Conservation (phyloP, 768 basidiomycete genomes). For the Amanita jacksonii region DNA sequence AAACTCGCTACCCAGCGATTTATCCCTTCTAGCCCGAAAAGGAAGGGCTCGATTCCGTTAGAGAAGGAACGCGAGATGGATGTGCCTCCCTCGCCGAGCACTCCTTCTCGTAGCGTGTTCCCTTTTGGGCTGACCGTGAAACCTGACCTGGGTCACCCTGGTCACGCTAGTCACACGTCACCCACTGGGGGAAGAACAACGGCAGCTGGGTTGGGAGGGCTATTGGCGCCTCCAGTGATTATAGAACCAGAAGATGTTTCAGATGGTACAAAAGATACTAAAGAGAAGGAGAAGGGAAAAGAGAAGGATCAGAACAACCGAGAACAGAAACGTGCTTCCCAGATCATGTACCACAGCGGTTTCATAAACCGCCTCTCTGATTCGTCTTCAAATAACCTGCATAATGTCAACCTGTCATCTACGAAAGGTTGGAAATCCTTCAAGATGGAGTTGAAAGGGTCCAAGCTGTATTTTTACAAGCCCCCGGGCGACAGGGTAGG, state of each 20-base stretch:
- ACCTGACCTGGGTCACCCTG: not conserved
- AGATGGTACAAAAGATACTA: not conserved
- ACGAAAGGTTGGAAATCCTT: conserved; percentile 80
- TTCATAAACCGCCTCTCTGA: conserved; percentile 69
- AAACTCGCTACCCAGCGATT: conserved; percentile 52
- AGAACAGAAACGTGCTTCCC: conserved; percentile 56
- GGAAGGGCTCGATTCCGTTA: conserved; percentile 40
- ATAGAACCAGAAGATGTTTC: conserved; percentile 27
- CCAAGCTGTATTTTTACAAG: conserved; percentile 83
- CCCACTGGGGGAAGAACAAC: conserved; percentile 10
- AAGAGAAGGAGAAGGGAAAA: conserved; percentile 15
- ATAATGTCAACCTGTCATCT: conserved; percentile 27
- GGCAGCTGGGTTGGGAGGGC: conserved; percentile 13
- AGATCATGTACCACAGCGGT: conserved; percentile 66
- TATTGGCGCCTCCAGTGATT: conserved; percentile 42
- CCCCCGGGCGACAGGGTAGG: conserved; percentile 58
- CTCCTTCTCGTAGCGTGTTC: conserved; percentile 1
- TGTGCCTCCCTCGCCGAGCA: not conserved
- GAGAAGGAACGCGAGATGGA: conserved; percentile 29
- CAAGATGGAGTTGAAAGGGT: conserved; percentile 76
- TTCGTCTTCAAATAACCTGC: conserved; percentile 25
- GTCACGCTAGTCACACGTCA: conserved; percentile 1
- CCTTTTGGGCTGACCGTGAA: conserved; percentile 1
- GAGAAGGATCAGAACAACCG: conserved; percentile 21
- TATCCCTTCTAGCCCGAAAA: conserved; percentile 43